These are phyloP conservation scores for Fusarium foetens DNA, from an alignment of 2,329 filamentous ascomycete genomes.

Conservation along the genomic window DNA sequence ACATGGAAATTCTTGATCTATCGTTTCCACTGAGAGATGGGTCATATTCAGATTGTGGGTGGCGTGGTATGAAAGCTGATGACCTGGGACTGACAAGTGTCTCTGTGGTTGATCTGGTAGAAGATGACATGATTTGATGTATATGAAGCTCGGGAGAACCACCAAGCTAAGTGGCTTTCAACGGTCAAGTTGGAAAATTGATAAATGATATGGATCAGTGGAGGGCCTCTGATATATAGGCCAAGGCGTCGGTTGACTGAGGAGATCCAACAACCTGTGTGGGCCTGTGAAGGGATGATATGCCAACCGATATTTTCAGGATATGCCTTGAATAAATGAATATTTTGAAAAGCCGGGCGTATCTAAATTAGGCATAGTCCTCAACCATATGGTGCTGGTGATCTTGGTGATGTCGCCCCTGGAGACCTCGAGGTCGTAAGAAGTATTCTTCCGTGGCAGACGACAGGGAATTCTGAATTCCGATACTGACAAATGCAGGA, in stretches of 20 bases:
- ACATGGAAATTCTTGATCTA: conserved; percentile 19
- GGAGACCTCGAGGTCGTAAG: neutral
- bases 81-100: conserved; percentile 15
- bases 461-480: neutral
- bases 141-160: neutral
- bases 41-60: conserved; percentile 41
- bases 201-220: neutral
- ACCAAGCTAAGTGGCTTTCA: neutral
- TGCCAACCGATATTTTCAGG: neutral
- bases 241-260: neutral
- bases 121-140: conserved; percentile 16
- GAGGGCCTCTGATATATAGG: neutral
- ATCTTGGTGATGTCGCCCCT: neutral
- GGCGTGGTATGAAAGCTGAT: conserved; percentile 25
- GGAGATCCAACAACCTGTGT: neutral
- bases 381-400: conserved; percentile 2
- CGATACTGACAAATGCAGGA: conserved; percentile 25
- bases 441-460: neutral
- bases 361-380: conserved; percentile 25
- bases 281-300: neutral
- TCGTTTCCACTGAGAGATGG: conserved; percentile 37
- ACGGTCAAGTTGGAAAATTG: neutral
- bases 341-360: conserved; percentile 1
- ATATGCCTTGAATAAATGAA: conserved; percentile 3
- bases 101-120: conserved; percentile 7